Conservation (phyloP, 2,329 filamentous ascomycete species). For the Aspergillus sp. region DNA sequence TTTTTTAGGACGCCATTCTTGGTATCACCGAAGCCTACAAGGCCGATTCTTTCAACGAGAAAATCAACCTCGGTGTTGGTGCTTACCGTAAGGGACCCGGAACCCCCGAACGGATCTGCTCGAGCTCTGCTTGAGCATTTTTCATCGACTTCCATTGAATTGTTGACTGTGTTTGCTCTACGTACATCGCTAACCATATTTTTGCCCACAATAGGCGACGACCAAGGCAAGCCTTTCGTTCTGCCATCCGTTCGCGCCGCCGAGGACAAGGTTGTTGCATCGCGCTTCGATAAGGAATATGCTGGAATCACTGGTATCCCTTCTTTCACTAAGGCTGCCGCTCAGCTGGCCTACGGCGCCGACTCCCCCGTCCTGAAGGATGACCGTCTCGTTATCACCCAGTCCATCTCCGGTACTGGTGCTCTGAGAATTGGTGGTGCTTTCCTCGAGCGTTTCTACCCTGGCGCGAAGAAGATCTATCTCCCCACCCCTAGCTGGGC, state of each 20-base stretch:
- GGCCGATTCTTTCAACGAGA: conserved; percentile 87
- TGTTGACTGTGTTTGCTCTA: neutral
- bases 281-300: conserved; percentile 91
- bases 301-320: conserved; percentile 95
- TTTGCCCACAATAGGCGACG: conserved; percentile 59
- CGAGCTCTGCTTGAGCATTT: neutral
- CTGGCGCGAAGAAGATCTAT: conserved; percentile 91
- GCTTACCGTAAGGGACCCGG: conserved; percentile 70
- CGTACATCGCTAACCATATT: neutral
- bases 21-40: conserved; percentile 96
- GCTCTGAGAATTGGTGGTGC: conserved; percentile 91
- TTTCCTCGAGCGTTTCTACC: conserved; percentile 90
- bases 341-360: conserved; percentile 83
- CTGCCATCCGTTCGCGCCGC: conserved; percentile 88
- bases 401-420: conserved; percentile 97
- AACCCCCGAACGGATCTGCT: neutral
- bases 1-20: conserved; percentile 46
- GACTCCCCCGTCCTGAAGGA: conserved; percentile 73
- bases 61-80: conserved; percentile 98
- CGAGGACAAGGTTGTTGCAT: conserved; percentile 79
- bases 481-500: conserved; percentile 96
- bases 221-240: conserved; percentile 96
- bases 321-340: conserved; percentile 89
- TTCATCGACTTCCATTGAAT: neutral
- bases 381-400: conserved; percentile 82